Evolutionary conservation across 2,329 filamentous ascomycete species (phyloP).

Genomic region (Xylaria polymorpha): DNA sequence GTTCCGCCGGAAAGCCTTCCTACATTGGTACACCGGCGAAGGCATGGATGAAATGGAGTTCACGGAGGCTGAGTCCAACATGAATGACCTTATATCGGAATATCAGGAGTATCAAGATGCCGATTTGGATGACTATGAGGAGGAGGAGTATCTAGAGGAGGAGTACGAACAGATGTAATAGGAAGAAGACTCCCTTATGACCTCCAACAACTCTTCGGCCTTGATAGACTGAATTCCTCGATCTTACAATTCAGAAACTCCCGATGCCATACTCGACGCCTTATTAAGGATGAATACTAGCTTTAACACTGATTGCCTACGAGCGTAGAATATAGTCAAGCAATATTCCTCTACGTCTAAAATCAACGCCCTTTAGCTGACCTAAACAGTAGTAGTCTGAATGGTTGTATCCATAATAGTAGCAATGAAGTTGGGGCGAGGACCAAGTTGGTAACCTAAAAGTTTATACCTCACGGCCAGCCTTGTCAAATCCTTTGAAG

Average conservation of each 20-base stretch:
- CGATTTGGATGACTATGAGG: neutral
- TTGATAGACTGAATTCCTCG: neutral
- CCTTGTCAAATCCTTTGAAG: conserved; percentile 29
- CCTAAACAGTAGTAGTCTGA: neutral
- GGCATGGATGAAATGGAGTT: conserved; percentile 99
- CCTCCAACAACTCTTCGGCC: neutral
- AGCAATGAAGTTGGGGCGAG: conserved; percentile 36
- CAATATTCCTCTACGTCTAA: neutral
- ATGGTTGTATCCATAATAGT: conserved; percentile 19
- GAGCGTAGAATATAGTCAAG: neutral
- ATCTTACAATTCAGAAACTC: neutral
- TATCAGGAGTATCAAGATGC: conserved; percentile 17
- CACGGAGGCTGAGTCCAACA: conserved; percentile 99
- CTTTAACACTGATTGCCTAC: neutral
- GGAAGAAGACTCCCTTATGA: too few relatives aligned
- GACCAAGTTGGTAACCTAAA: conserved; percentile 30
- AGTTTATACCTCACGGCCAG: conserved; percentile 28
- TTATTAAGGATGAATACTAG: neutral
- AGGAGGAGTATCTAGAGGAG: neutral
- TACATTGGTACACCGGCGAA: conserved; percentile 99
- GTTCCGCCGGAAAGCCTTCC: conserved; percentile 99
- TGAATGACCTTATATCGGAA: conserved; percentile 83
- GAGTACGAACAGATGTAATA: neutral
- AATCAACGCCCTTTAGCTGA: neutral
- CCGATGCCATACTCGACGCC: neutral